These are phyloP conservation scores for Elsinoe ampelina DNA, from an alignment of 2,329 filamentous ascomycete genomes.

Conservation along the genomic window DNA sequence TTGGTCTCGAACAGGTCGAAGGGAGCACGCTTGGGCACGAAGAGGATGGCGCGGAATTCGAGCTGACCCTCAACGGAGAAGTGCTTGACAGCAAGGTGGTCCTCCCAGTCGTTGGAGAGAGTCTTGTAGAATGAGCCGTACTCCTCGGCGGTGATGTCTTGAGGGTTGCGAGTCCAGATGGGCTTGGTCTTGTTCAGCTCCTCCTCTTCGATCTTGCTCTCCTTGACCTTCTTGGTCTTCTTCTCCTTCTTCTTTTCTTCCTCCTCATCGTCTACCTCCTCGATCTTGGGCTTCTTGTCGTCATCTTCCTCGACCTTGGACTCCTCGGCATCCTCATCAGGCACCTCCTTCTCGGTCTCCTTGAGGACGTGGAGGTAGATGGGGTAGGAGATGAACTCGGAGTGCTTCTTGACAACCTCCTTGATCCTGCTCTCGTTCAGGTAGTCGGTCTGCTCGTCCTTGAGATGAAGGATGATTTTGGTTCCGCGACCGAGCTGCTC, in stretches of 20 bases:
- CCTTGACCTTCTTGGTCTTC: conserved; percentile 99
- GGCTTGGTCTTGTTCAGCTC: conserved; percentile 99
- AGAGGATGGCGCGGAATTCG: conserved; percentile 99
- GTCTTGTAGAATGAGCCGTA: conserved; percentile 99
- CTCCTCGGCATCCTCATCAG: conserved; percentile 83
- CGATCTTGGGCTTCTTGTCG: conserved; percentile 91
- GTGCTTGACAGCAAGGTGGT: conserved; percentile 99
- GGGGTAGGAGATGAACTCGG: conserved; percentile 99
- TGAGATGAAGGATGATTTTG: conserved; percentile 97
- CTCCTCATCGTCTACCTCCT: conserved; percentile 67
- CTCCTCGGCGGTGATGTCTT: conserved; percentile 91
- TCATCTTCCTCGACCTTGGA: conserved; percentile 62
- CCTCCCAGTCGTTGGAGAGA: conserved; percentile 99
- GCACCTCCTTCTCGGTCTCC: conserved; percentile 98
- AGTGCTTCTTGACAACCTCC: conserved; percentile 99
- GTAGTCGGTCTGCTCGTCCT: conserved; percentile 99
- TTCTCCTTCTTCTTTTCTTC: conserved; percentile 78
- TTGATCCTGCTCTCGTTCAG: conserved; percentile 98
- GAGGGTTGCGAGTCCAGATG: conserved; percentile 98
- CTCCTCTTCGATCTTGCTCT: conserved; percentile 97
- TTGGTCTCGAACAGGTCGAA: conserved; percentile 99
- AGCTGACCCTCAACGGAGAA: conserved; percentile 99
- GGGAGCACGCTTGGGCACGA: conserved; percentile 97
- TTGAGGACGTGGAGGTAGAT: conserved; percentile 99
- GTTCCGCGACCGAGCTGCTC: conserved; percentile 87